A percentile compares a stretch with the other conserved stretches of the same genome.
These are phyloP conservation scores for Zelopaecilomyces penicillatus DNA, from an alignment of 2,329 filamentous ascomycete genomes.

Conservation along the genomic window DNA sequence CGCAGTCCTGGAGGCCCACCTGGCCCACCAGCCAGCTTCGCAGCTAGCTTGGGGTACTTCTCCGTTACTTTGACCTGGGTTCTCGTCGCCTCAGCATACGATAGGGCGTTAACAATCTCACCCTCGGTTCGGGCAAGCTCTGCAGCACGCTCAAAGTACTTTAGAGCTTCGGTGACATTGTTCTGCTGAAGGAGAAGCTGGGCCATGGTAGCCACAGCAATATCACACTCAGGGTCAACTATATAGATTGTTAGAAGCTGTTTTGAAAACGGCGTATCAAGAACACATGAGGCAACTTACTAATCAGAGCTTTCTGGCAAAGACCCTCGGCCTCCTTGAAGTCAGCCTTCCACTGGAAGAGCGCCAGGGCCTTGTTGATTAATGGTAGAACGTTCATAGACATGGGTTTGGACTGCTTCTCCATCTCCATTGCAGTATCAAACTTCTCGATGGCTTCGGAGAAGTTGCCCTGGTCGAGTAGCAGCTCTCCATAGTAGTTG, in stretches of 20 bases:
- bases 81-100: slow-evolving; percentile 91
- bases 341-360: slow-evolving; percentile 98
- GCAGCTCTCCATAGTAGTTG: slow-evolving; percentile 97
- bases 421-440: slow-evolving; percentile 96
- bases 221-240: slow-evolving; percentile 98
- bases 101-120: slow-evolving; percentile 92
- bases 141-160: slow-evolving; percentile 93
- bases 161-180: slow-evolving; percentile 89
- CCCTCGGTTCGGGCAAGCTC: slow-evolving; percentile 90
- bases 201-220: slow-evolving; percentile 97
- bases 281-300: slow-evolving; percentile 45
- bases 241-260: slow-evolving; percentile 26
- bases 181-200: slow-evolving; percentile 95
- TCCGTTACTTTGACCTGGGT: slow-evolving; percentile 90
- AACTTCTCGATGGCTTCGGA: slow-evolving; percentile 96
- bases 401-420: slow-evolving; percentile 87
- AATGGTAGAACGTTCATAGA: slow-evolving; percentile 96
- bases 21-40: slow-evolving; percentile 45
- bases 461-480: slow-evolving; percentile 94
- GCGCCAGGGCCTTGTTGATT: slow-evolving; percentile 94
- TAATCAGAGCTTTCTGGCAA: slow-evolving; percentile 94
- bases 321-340: slow-evolving; percentile 91
- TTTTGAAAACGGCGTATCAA: slow-evolving; percentile 6
- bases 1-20: slow-evolving; percentile 27
- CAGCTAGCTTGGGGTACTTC: slow-evolving; percentile 73